A percentile compares a stretch with the other conserved stretches of the same genome.
Evolutionary conservation across 139 green algal species (phyloP).

Genomic region (Chlorella sorokiniana): DNA sequence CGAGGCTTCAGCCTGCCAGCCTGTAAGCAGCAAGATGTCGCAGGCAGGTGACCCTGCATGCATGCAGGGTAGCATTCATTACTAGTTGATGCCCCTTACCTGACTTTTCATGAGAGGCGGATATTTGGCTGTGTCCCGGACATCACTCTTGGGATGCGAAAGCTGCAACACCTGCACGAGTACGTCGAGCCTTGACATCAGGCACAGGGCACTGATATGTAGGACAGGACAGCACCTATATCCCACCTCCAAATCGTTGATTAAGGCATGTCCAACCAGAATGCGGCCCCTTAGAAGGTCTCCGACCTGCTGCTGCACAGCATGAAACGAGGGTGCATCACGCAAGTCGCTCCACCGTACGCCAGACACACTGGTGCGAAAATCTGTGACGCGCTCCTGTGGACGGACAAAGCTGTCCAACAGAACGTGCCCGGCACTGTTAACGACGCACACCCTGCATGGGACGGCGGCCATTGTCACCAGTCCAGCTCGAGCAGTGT

Average conservation of each 20-base stretch:
- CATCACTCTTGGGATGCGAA: conserved; percentile 71
- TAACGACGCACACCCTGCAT: conserved; percentile 73
- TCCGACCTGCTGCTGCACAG: conserved; percentile 65
- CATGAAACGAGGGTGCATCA: conserved; percentile 50
- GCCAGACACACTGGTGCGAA: conserved; percentile 55
- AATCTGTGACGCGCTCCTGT: conserved; percentile 83
- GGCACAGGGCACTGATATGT: not conserved
- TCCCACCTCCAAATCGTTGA: conserved; percentile 83
- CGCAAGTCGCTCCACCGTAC: conserved; percentile 45
- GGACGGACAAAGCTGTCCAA: conserved; percentile 76
- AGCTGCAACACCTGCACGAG: conserved; percentile 72
- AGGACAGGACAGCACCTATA: not conserved
- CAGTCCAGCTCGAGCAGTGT: not conserved
- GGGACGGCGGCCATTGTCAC: too few species aligned
- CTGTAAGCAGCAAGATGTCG: not conserved
- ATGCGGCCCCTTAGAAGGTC: conserved; percentile 68
- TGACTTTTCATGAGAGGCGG: conserved; percentile 70
- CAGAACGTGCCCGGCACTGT: conserved; percentile 77
- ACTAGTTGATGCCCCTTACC: not conserved
- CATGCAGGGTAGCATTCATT: too few species aligned
- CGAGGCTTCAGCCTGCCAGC: conserved; percentile 47
- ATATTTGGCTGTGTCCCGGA: conserved; percentile 76
- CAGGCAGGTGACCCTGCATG: not conserved
- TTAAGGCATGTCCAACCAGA: conserved; percentile 87
- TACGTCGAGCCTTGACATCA: not conserved